Conservation (phyloP, 2,329 filamentous ascomycete species). For the Colletotrichum lini region DNA sequence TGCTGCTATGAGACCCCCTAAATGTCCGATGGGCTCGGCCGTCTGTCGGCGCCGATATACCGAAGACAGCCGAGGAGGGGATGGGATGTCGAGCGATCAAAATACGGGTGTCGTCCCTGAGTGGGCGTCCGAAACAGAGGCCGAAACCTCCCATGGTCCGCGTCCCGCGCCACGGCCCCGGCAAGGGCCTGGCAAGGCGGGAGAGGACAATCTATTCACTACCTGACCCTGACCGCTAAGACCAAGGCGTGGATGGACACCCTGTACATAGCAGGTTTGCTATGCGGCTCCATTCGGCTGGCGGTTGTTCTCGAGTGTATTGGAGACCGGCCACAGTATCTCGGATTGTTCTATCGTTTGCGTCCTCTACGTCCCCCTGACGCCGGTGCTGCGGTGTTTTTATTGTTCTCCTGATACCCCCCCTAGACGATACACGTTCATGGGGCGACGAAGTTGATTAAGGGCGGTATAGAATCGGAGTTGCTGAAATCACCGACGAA, state of each 20-base stretch:
- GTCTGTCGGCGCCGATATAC: background rate
- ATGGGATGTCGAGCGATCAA: constrained; percentile 7
- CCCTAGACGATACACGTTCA: background rate
- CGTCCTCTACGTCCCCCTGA: background rate
- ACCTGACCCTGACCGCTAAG: constrained; percentile 23
- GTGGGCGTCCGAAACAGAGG: background rate
- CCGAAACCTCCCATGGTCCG: background rate
- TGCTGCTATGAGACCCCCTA: constrained; percentile 6
- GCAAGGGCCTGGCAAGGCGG: no score
- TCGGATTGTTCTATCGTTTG: background rate
- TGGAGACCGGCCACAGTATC: background rate
- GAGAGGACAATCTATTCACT: constrained; percentile 15
- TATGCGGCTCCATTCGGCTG: background rate
- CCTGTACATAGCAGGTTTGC: background rate
- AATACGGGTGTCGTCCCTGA: background rate
- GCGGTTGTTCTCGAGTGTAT: constrained; percentile 2
- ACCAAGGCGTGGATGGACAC: background rate
- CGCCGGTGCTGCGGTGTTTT: constrained; percentile 14
- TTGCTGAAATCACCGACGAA: background rate
- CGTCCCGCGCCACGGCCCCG: background rate
- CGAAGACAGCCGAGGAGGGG: no score
- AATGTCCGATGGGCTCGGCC: background rate
- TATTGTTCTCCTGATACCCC: background rate
- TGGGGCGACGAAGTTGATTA: background rate
- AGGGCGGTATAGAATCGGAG: background rate